Evolutionary conservation across 2,329 filamentous ascomycete species (phyloP).

Genomic region (Colletotrichum sp.): DNA sequence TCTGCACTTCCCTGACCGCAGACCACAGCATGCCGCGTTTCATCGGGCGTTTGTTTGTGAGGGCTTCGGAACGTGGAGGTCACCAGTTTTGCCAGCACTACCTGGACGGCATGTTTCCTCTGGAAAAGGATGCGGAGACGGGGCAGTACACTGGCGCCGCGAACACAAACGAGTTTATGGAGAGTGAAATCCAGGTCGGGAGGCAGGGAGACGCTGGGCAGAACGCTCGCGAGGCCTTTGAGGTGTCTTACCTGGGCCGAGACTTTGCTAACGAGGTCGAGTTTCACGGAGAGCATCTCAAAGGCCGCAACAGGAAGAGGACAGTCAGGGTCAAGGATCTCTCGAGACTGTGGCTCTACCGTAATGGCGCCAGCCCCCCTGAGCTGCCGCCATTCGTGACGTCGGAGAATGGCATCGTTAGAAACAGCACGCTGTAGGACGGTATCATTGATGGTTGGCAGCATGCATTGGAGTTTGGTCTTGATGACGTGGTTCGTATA

Average conservation of each 20-base stretch:
- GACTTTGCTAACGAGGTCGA: conserved; percentile 42
- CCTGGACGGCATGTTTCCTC: conserved; percentile 65
- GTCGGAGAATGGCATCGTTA: conserved; percentile 38
- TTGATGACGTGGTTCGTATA: neutral
- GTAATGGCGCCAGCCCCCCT: conserved; percentile 60
- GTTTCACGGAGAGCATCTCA: conserved; percentile 36
- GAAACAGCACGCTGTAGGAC: conserved; percentile 40
- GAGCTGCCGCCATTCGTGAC: conserved; percentile 41
- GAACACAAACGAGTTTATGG: conserved; percentile 64
- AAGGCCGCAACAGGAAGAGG: conserved; percentile 26
- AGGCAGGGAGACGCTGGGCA: conserved; percentile 46
- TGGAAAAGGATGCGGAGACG: conserved; percentile 45
- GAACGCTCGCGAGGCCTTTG: conserved; percentile 50
- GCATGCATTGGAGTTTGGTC: neutral
- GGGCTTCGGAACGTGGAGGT: conserved; percentile 42
- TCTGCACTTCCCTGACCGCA: conserved; percentile 35
- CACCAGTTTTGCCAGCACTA: conserved; percentile 68
- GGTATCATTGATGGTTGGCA: neutral
- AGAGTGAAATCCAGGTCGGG: conserved; percentile 55
- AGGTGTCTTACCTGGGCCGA: conserved; percentile 50
- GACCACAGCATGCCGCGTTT: conserved; percentile 60
- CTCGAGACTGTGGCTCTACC: conserved; percentile 66
- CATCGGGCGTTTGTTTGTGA: conserved; percentile 61
- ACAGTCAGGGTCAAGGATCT: conserved; percentile 61
- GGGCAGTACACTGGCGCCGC: conserved; percentile 46